These are phyloP conservation scores for Colletotrichum lupini DNA, from an alignment of 2,329 filamentous ascomycete species.

Conservation along the genomic window DNA sequence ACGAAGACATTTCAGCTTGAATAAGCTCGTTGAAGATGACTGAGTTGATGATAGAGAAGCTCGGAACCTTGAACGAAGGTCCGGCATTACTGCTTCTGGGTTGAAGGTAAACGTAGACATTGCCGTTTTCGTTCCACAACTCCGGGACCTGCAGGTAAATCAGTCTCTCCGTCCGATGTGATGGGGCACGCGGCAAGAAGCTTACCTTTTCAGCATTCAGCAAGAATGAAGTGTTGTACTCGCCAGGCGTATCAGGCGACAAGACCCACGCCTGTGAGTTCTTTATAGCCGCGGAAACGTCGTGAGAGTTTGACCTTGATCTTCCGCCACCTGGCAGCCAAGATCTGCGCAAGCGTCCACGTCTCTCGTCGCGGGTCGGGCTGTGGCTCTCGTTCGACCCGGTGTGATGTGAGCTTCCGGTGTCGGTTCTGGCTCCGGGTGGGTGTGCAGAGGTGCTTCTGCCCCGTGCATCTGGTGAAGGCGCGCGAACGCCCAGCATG, in stretches of 20 bases:
- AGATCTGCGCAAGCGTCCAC: constrained; percentile 61
- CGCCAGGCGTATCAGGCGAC: constrained; percentile 59
- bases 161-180: constrained; percentile 29
- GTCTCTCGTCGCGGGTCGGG: constrained; percentile 49
- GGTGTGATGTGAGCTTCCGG: constrained; percentile 34
- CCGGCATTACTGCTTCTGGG: constrained; percentile 60
- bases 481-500: constrained; percentile 40
- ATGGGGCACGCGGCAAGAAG: constrained; percentile 21
- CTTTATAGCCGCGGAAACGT: constrained; percentile 39
- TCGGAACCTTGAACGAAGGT: constrained; percentile 70
- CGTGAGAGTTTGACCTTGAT: constrained; percentile 62
- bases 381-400: constrained; percentile 55
- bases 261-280: constrained; percentile 64
- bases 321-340: constrained; percentile 62
- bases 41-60: constrained; percentile 65
- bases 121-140: constrained; percentile 71
- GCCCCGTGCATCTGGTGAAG: constrained; percentile 51
- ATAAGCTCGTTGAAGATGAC: constrained; percentile 65
- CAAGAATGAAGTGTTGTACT: constrained; percentile 67
- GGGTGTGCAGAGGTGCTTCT: constrained; percentile 63
- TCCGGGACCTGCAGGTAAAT: constrained; percentile 65
- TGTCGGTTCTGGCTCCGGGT: constrained; percentile 39
- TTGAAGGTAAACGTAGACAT: constrained; percentile 68
- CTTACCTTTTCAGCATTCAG: constrained; percentile 66
- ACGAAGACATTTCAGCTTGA: constrained; percentile 53